Base-by-base conservation (phyloP, 352 stramenopile species). In the Pythium insidiosum region DNA sequence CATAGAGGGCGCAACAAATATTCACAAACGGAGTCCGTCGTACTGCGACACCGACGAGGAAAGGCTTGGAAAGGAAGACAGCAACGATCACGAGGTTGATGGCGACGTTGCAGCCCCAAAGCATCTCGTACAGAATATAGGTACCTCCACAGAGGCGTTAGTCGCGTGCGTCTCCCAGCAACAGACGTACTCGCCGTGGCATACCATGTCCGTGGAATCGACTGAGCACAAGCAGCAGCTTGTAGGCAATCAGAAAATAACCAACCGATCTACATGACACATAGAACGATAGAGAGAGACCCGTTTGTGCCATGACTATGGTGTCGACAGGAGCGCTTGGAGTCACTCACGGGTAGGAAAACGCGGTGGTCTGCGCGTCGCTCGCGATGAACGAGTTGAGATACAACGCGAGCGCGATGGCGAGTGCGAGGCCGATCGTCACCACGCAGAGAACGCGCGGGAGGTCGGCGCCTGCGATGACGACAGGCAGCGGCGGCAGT, bases 91-190 rank as follows among this genome's bases (percentile, higher is more conserved):
- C 68, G 13, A 92, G 50, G 34, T 79, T 58, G 19, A 90, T 64
- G 24, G 77, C 75, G 24, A 86, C 61, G 51, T 92, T 92, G 65
- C 80, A 92, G 16, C 63, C 80, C 80, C 80, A 92, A 24, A 92
- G 58, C 44, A 73, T 60, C 40, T 92, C 80, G 43, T 87, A 90
- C 12, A 90, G 22, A 11, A 81, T 63, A 55, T 92, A 88, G n/a
- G 75, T 75, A 16, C 77, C 78, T 76, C n/a, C n/a, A n/a, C n/a
- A n/a, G n/a, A n/a, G n/a, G n/a, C n/a, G n/a, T n/a, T n/a, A n/a
- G n/a, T n/a, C n/a, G n/a, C n/a, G n/a, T n/a, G n/a, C n/a, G n/a
- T n/a, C n/a, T n/a, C n/a, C n/a, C n/a, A n/a, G n/a, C n/a, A n/a
- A n/a, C n/a, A n/a, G n/a, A n/a, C n/a, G n/a, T n/a, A n/a, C n/a